Percentiles rank a stretch among this genome's conserved stretches.
Conservation (phyloP, 129 eudicot genomes). For the Tanacetum coccineum region DNA sequence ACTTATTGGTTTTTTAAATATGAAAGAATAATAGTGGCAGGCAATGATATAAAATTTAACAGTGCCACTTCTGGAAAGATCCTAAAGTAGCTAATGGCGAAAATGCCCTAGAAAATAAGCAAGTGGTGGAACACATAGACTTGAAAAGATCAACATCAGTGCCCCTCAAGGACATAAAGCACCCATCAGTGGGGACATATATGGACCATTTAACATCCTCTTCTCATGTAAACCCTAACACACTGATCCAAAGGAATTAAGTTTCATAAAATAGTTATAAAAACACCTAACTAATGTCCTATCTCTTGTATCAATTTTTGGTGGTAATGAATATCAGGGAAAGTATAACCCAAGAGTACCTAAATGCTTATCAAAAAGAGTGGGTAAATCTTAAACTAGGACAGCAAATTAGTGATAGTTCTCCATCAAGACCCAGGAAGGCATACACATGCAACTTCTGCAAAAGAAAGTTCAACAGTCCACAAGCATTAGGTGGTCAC, state of each 20-base stretch:
- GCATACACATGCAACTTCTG: slow-evolving; percentile 62
- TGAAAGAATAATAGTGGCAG: too few species aligned
- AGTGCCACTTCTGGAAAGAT: too few species aligned
- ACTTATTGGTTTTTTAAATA: too few species aligned
- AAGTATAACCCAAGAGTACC: slow-evolving; percentile 9
- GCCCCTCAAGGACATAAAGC: slow-evolving; percentile 47
- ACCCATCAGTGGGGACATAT: slow-evolving; percentile 51
- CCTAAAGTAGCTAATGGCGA: background rate
- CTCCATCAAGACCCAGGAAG: slow-evolving; percentile 48
- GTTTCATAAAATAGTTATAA: background rate
- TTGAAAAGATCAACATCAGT: slow-evolving; percentile 32
- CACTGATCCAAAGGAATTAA: background rate
- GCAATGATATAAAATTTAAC: too few species aligned
- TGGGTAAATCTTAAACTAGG: slow-evolving; percentile 73
- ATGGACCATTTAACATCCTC: slow-evolving; percentile 2
- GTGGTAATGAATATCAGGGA: slow-evolving; percentile 5
- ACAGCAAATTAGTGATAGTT: slow-evolving; percentile 29
- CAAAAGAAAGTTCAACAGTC: slow-evolving; percentile 65
- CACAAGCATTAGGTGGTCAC: slow-evolving; percentile 85
- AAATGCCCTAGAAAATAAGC: background rate
- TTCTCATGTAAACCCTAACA: too few species aligned
- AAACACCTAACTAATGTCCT: too few species aligned
- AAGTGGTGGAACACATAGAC: slow-evolving; percentile 43
- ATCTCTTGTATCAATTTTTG: background rate
- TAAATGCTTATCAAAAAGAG: slow-evolving; percentile 23